phyloP scores from a whole-genome alignment of 768 basidiomycete genomes.

The Lactarius hatsudake region DNA sequence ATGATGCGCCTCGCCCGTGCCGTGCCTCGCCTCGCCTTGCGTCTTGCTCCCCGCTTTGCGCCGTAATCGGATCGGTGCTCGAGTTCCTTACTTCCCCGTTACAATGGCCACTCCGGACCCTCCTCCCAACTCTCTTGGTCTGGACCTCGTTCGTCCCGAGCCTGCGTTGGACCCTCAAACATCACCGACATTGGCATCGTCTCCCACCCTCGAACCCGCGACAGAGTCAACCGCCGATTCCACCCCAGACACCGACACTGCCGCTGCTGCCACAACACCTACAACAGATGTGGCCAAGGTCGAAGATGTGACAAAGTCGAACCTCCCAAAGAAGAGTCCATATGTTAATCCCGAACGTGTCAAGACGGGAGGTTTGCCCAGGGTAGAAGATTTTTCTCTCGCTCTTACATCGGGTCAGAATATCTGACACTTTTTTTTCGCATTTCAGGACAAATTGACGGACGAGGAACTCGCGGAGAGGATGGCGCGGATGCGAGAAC shows the following conservation, averaged over 20 bases:
- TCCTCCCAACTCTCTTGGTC: conserved; percentile 63
- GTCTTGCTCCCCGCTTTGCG: conserved; percentile 10
- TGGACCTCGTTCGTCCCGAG: conserved; percentile 56
- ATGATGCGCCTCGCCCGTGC: conserved; percentile 2
- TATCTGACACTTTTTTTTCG: conserved; percentile 1
- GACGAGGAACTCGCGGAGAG: conserved; percentile 66
- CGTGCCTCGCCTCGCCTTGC: conserved; percentile 5
- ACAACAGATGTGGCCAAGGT: conserved; percentile 20
- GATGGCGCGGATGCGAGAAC: conserved; percentile 66
- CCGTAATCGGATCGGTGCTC: conserved; percentile 18
- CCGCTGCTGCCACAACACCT: conserved; percentile 9
- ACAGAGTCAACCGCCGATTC: conserved; percentile 2
- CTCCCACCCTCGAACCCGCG: conserved; percentile 18
- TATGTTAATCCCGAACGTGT: conserved; percentile 84
- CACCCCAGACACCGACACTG: background rate
- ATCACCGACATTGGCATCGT: conserved; percentile 14
- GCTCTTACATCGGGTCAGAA: background rate
- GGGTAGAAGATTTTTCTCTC: conserved; percentile 44
- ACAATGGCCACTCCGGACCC: conserved; percentile 34
- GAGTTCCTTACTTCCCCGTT: conserved; percentile 3
- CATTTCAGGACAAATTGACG: conserved; percentile 59
- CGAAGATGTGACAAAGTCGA: conserved; percentile 30
- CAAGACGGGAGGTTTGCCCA: conserved; percentile 73
- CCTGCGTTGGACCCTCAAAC: conserved; percentile 33
- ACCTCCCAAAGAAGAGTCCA: conserved; percentile 51